Evolutionary conservation across 192 early-diverging fungal genomes (phyloP).

Genomic region (Rhizophlyctis rosea): DNA sequence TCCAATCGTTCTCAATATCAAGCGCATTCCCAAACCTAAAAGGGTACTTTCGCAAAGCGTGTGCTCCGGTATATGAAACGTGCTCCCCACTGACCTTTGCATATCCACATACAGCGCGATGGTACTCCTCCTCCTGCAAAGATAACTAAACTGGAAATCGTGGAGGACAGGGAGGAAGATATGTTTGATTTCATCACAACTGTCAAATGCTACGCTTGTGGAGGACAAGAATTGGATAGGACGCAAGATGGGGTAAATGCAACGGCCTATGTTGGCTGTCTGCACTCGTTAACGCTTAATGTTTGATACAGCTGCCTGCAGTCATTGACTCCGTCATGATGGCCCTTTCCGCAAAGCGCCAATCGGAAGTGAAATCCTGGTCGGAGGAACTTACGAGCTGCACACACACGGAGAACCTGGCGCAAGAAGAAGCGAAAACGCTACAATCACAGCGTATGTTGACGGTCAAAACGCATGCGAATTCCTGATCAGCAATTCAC

Average conservation of each 20-base stretch:
- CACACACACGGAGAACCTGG: slow-evolving; percentile 70
- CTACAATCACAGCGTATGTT: slow-evolving; percentile 41
- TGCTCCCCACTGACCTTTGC: neutral
- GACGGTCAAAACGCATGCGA: neutral
- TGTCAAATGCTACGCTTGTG: slow-evolving; percentile 81
- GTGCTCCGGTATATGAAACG: too few relatives aligned
- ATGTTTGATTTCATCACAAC: slow-evolving; percentile 71
- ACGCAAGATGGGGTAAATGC: slow-evolving; percentile 48
- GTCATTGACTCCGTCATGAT: slow-evolving; percentile 69
- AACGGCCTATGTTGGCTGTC: neutral
- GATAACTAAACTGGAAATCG: slow-evolving; percentile 91
- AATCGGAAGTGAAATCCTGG: slow-evolving; percentile 93
- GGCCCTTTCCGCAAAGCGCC: slow-evolving; percentile 76
- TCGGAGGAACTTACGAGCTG: slow-evolving; percentile 79
- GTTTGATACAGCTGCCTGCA: slow-evolving; percentile 48
- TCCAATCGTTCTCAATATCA: slow-evolving; percentile 81
- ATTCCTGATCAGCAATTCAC: slow-evolving; percentile 7
- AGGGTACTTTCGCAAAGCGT: slow-evolving; percentile 18
- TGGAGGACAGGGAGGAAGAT: slow-evolving; percentile 67
- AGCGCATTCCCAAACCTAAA: slow-evolving; percentile 39
- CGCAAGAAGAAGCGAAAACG: slow-evolving; percentile 55
- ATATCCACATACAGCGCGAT: slow-evolving; percentile 30
- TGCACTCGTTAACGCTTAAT: slow-evolving; percentile 3
- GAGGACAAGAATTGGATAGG: slow-evolving; percentile 57
- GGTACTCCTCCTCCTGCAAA: slow-evolving; percentile 73